Conservation (phyloP, 2,329 filamentous ascomycete species). For the Aspergillaceae sp. region DNA sequence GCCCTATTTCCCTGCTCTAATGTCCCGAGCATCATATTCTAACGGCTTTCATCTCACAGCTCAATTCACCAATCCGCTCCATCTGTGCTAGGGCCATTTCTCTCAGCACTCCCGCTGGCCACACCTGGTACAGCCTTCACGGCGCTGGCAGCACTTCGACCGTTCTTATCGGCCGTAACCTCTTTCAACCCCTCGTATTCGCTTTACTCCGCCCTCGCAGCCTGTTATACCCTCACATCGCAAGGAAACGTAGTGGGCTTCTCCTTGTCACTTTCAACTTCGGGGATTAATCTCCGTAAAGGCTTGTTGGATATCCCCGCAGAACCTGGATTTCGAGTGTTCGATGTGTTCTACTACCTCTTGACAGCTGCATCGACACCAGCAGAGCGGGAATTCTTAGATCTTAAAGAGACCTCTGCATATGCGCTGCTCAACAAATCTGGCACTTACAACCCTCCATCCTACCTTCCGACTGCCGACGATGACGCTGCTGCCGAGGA, state of each 20-base stretch:
- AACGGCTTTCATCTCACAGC: conserved; percentile 36
- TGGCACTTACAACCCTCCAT: conserved; percentile 74
- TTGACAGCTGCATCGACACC: conserved; percentile 83
- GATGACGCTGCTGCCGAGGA: conserved; percentile 90
- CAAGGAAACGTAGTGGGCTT: conserved; percentile 69
- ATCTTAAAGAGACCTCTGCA: conserved; percentile 64
- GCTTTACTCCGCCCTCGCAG: conserved; percentile 69
- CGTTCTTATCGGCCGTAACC: conserved; percentile 80
- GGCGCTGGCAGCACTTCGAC: conserved; percentile 70
- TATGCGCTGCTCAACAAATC: conserved; percentile 77
- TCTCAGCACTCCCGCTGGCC: conserved; percentile 69
- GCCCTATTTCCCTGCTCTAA: neutral
- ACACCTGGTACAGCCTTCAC: conserved; percentile 69
- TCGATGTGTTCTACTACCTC: conserved; percentile 97
- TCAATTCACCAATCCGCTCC: conserved; percentile 84
- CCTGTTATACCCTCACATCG: conserved; percentile 73
- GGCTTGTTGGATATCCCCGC: conserved; percentile 74
- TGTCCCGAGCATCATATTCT: conserved; percentile 9
- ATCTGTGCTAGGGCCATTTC: conserved; percentile 71
- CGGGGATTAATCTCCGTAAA: conserved; percentile 73
- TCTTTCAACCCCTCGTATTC: conserved; percentile 80
- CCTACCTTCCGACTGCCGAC: conserved; percentile 84
- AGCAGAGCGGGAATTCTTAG: conserved; percentile 79
- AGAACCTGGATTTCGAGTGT: conserved; percentile 77
- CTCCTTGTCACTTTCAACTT: conserved; percentile 68